Percentiles rank a stretch among this genome's conserved stretches.
phyloP scores from a whole-genome alignment of 345 rosid genomes.

The Draba incana region DNA sequence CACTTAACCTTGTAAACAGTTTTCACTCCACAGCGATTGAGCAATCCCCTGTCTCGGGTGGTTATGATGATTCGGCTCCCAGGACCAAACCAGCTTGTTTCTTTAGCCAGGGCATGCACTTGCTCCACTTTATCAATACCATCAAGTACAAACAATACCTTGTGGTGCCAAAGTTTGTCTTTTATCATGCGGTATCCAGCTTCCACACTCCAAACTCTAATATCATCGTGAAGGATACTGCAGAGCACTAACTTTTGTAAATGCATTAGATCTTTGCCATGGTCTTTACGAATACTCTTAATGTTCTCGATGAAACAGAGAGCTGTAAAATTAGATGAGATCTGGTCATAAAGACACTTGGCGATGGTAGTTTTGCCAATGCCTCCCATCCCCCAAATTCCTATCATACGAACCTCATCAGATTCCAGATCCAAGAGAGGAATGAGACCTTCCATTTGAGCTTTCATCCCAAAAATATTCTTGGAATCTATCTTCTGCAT shows the following conservation, averaged over 20 bases:
- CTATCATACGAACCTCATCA: too few species aligned
- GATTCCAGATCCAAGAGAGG: too few species aligned
- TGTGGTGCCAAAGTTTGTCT: not conserved
- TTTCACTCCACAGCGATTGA: not conserved
- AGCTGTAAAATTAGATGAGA: not conserved
- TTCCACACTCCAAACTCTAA: slow-evolving; percentile 12
- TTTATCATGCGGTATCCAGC: slow-evolving; percentile 1
- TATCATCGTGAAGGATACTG: not conserved
- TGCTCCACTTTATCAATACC: slow-evolving; percentile 10
- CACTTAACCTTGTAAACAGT: slow-evolving; percentile 14
- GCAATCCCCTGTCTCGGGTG: slow-evolving; percentile 21
- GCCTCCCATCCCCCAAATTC: not conserved
- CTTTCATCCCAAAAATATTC: too few species aligned
- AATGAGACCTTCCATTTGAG: too few species aligned
- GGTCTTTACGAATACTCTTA: too few species aligned
- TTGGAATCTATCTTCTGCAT: too few species aligned
- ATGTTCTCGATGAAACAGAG: not conserved
- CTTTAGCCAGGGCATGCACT: not conserved
- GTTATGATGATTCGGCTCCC: slow-evolving; percentile 24
- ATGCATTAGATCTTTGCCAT: not conserved
- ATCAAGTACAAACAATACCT: slow-evolving; percentile 25
- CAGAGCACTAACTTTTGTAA: slow-evolving; percentile 5
- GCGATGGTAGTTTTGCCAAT: slow-evolving; percentile 27
- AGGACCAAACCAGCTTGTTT: slow-evolving; percentile 13
- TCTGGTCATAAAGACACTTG: slow-evolving; percentile 6